Conservation (phyloP, 2,329 filamentous ascomycete species). For the Cordyceps javanica region DNA sequence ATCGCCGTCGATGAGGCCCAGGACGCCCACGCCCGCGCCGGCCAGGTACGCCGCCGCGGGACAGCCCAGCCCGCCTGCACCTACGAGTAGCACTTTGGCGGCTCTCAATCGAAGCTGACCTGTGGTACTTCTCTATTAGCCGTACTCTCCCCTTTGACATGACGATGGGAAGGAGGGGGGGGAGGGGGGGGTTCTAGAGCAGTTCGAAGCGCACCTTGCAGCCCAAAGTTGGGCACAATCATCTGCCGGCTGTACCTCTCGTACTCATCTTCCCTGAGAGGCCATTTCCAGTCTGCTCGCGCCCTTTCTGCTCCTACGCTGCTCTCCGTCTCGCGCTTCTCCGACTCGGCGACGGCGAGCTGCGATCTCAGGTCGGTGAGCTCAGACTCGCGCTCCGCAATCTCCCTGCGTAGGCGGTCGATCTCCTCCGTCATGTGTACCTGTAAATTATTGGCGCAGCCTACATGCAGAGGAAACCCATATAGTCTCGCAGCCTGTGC, state of each 20-base stretch:
- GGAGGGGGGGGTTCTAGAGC: neutral
- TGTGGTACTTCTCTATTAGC: constrained; percentile 25
- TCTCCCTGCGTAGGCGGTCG: constrained; percentile 39
- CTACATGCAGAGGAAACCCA: neutral
- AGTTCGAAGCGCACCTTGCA: constrained; percentile 63
- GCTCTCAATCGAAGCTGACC: constrained; percentile 70
- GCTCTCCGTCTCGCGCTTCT: constrained; percentile 10
- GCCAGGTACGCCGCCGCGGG: constrained; percentile 90
- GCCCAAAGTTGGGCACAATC: constrained; percentile 75
- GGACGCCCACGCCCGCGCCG: constrained; percentile 74
- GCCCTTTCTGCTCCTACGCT: constrained; percentile 12
- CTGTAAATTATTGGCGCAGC: too few relatives aligned
- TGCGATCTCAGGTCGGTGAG: constrained; percentile 39
- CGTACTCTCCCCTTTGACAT: too few relatives aligned
- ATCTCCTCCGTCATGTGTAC: constrained; percentile 14
- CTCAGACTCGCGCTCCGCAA: constrained; percentile 41
- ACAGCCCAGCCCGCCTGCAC: constrained; percentile 84
- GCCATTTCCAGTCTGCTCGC: constrained; percentile 50
- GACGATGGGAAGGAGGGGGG: neutral
- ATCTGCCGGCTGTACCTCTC: constrained; percentile 84
- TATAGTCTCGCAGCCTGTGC: neutral
- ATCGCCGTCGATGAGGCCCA: constrained; percentile 86
- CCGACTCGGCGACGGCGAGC: constrained; percentile 35
- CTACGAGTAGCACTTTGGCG: constrained; percentile 71
- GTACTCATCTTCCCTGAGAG: constrained; percentile 67